phyloP scores from a whole-genome alignment of 495 filamentous ascomycete species.

The Neurospora sp. region DNA sequence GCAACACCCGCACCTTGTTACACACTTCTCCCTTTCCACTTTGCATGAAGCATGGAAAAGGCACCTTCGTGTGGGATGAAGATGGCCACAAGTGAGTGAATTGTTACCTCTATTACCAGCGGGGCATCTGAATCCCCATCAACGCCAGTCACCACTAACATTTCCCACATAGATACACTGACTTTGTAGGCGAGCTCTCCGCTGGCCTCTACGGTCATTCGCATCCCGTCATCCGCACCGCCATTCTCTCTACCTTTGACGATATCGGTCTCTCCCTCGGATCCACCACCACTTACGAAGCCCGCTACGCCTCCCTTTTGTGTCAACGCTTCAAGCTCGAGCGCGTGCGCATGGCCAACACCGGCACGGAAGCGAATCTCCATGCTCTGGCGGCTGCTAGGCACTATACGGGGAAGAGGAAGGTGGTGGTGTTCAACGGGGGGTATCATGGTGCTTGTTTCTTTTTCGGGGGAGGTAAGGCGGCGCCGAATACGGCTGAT shows the following conservation, averaged over 20 bases:
- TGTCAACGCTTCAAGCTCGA: constrained; percentile 35
- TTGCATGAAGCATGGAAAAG: constrained; percentile 31
- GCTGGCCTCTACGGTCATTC: constrained; percentile 48
- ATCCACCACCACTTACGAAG: constrained; percentile 31
- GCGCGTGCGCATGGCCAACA: constrained; percentile 40
- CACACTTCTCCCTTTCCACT: constrained; percentile 49
- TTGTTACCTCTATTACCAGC: neutral
- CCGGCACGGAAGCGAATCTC: constrained; percentile 45
- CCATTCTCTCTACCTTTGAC: constrained; percentile 28
- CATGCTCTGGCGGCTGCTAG: constrained; percentile 36
- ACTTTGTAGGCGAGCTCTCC: constrained; percentile 43
- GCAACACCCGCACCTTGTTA: constrained; percentile 51
- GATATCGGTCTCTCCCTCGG: constrained; percentile 33
- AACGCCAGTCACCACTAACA: neutral
- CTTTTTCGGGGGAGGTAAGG: constrained; percentile 21
- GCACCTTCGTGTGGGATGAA: constrained; percentile 26
- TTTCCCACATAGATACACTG: constrained; percentile 23
- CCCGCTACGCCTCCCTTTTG: constrained; percentile 27
- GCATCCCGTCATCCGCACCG: constrained; percentile 28
- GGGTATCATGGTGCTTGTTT: constrained; percentile 49
- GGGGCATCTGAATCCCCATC: neutral
- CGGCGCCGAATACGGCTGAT: constrained; percentile 22
- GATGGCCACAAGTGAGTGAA: constrained; percentile 32
- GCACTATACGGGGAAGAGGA: constrained; percentile 28
- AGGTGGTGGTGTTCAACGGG: constrained; percentile 39